Percentiles rank a stretch among this genome's conserved stretches.
These are phyloP conservation scores for Populus tomentosa DNA, from an alignment of 441 rosid genomes.

Conservation along the genomic window DNA sequence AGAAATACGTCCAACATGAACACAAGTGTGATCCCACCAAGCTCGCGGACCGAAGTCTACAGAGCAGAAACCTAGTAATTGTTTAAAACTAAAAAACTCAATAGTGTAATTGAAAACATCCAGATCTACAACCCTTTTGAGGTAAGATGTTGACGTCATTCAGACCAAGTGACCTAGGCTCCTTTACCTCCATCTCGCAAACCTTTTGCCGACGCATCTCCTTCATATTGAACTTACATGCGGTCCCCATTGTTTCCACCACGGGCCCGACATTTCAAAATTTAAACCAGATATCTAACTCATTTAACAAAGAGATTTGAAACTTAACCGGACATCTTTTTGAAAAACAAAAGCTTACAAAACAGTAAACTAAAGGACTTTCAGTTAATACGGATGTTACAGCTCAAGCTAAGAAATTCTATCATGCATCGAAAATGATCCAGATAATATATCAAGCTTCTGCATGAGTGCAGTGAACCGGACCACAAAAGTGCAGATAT, in stretches of 20 bases:
- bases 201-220: background rate
- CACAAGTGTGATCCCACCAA: background rate
- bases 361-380: background rate
- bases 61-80: background rate
- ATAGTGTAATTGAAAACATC: constrained; percentile 7
- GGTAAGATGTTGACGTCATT: constrained; percentile 26
- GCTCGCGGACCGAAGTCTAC: background rate
- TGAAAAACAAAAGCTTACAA: background rate
- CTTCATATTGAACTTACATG: background rate
- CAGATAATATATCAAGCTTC: constrained; percentile 5
- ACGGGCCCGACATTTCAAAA: background rate
- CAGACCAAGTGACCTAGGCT: constrained; percentile 7
- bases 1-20: background rate
- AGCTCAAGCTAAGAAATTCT: constrained; percentile 5
- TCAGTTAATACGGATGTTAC: constrained; percentile 2
- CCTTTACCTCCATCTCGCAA: background rate
- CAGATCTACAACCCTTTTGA: constrained; percentile 14
- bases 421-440: background rate
- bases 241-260: too few species aligned
- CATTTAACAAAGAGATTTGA: background rate
- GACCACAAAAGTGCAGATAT: background rate
- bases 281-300: constrained; percentile 2
- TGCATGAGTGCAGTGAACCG: background rate
- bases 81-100: constrained; percentile 9
- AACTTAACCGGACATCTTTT: background rate